phyloP scores from a whole-genome alignment of 2,329 filamentous ascomycete species.

The Neonectria hederae region DNA sequence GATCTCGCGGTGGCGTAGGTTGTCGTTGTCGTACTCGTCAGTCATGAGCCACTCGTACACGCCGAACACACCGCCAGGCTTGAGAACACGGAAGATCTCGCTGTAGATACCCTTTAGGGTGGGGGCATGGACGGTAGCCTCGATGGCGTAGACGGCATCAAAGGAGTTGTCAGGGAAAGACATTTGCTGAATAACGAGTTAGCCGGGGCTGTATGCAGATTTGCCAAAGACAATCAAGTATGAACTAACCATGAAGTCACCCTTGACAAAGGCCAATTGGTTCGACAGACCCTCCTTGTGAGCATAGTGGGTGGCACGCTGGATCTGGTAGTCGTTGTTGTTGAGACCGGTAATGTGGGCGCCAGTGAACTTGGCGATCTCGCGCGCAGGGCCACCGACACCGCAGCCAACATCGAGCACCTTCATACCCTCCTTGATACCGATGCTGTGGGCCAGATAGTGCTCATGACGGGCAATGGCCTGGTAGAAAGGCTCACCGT shows the following conservation, averaged over 20 bases:
- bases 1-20: conserved; percentile 87
- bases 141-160: conserved; percentile 96
- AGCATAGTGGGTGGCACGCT: conserved; percentile 89
- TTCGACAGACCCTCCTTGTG: conserved; percentile 80
- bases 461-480: conserved; percentile 97
- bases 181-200: conserved; percentile 74
- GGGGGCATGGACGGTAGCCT: conserved; percentile 95
- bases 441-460: conserved; percentile 91
- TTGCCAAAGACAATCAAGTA: not conserved
- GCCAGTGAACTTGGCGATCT: conserved; percentile 96
- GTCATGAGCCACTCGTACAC: conserved; percentile 99
- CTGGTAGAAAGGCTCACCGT: conserved; percentile 86
- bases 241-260: conserved; percentile 84
- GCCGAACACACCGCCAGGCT: conserved; percentile 94
- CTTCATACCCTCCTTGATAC: conserved; percentile 84
- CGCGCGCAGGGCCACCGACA: conserved; percentile 92
- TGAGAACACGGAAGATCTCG: conserved; percentile 93
- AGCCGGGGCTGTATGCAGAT: conserved; percentile 9
- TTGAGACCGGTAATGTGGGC: conserved; percentile 91
- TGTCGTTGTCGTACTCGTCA: conserved; percentile 89
- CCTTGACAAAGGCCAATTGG: conserved; percentile 89
- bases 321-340: conserved; percentile 99
- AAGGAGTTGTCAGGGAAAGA: conserved; percentile 91
- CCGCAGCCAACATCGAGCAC: conserved; percentile 97
- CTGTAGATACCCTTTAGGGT: conserved; percentile 90